These are phyloP conservation scores for Kwoniella newhampshirensis DNA, from an alignment of 768 basidiomycete genomes.

Conservation along the genomic window DNA sequence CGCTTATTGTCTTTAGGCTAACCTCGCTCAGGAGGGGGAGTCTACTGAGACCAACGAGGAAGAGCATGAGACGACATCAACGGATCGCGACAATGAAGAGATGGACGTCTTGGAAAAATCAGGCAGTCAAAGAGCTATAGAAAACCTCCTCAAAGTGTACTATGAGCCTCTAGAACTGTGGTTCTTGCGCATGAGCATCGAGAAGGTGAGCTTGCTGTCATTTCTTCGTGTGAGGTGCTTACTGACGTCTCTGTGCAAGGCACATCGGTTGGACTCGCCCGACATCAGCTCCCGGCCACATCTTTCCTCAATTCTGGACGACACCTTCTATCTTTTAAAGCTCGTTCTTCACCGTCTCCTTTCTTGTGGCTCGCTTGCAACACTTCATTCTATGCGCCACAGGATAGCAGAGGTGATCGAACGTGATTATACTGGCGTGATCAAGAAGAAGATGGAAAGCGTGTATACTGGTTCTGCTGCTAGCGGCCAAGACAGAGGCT, in stretches of 20 bases:
- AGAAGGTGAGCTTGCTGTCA: slow-evolving; percentile 64
- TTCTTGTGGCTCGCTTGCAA: slow-evolving; percentile 68
- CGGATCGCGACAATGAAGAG: not conserved
- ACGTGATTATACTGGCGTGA: slow-evolving; percentile 73
- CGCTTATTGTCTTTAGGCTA: not conserved
- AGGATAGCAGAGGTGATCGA: slow-evolving; percentile 75
- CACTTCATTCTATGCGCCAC: slow-evolving; percentile 63
- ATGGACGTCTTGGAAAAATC: slow-evolving; percentile 47
- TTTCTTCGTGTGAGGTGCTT: not conserved
- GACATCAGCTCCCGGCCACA: slow-evolving; percentile 66
- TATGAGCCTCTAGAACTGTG: slow-evolving; percentile 89
- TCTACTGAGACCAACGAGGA: slow-evolving; percentile 13
- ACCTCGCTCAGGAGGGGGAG: slow-evolving; percentile 12
- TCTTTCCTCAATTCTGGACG: slow-evolving; percentile 62
- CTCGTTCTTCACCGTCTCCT: slow-evolving; percentile 73
- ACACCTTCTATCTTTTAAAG: slow-evolving; percentile 94
- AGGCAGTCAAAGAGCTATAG: slow-evolving; percentile 59
- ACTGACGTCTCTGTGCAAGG: slow-evolving; percentile 58
- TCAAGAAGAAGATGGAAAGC: slow-evolving; percentile 82
- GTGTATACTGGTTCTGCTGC: slow-evolving; percentile 63
- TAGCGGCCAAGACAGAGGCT: slow-evolving; percentile 56
- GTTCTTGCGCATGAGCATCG: slow-evolving; percentile 81
- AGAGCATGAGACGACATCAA: not conserved
- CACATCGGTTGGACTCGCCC: slow-evolving; percentile 76
- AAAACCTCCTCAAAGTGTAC: slow-evolving; percentile 67